Evolutionary conservation across 257 asterid genomes (phyloP).

Genomic region (Solanum microdontum): DNA sequence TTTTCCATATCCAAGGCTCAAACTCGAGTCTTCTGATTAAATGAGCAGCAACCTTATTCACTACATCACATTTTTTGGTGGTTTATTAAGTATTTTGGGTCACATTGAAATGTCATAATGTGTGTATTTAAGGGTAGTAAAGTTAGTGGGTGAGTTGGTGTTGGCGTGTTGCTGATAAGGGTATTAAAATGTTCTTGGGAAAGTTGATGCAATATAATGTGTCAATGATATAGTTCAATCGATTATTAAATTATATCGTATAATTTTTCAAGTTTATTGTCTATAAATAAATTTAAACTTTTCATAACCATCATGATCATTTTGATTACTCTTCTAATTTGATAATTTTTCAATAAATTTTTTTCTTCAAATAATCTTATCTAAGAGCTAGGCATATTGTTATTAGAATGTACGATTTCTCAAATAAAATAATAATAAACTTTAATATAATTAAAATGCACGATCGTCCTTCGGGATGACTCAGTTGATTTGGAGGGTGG

Average conservation of each 20-base stretch:
- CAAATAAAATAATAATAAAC: background rate
- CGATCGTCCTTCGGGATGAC: no score
- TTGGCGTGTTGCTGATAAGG: background rate
- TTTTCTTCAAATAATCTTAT: no score
- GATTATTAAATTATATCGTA: background rate
- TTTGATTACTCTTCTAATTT: background rate
- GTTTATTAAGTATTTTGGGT: background rate
- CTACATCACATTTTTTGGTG: background rate
- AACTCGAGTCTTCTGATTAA: background rate
- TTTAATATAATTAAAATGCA: background rate
- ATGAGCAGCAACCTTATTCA: no score
- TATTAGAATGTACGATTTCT: background rate
- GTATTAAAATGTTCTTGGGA: background rate
- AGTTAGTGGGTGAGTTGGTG: background rate
- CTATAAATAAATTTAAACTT: background rate
- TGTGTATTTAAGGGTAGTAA: background rate
- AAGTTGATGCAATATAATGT: background rate
- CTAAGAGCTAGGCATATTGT: background rate
- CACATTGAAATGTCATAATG: background rate
- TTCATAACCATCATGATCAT: background rate
- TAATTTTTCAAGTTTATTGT: background rate
- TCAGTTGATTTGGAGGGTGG: no score
- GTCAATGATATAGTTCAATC: background rate
- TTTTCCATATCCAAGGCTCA: no score
- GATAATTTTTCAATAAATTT: background rate